These are phyloP conservation scores for Saprolegnia parasitica DNA, from an alignment of 352 stramenopile species.

Conservation along the genomic window DNA sequence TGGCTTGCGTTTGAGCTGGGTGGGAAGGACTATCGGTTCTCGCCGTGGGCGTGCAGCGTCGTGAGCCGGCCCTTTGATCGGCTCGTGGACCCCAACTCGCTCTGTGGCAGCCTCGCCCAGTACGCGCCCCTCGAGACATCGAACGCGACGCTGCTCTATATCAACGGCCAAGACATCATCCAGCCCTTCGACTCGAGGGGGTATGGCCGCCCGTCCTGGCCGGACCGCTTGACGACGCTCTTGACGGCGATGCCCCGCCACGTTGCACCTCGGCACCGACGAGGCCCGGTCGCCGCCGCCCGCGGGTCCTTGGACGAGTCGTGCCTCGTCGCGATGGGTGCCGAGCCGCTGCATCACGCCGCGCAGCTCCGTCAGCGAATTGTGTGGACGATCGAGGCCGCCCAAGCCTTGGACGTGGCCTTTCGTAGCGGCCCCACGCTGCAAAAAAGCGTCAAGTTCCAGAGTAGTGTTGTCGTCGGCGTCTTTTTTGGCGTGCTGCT, in stretches of 20 bases:
- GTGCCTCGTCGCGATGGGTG: conserved; percentile 13
- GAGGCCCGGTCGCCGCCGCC: background rate
- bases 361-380: too few relatives aligned
- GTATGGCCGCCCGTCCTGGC: background rate
- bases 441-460: too few relatives aligned
- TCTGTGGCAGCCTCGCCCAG: conserved; percentile 28
- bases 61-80: conserved; percentile 35
- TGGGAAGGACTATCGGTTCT: conserved; percentile 45
- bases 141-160: conserved; percentile 18
- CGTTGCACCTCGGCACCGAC: conserved; percentile 17
- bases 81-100: conserved; percentile 34
- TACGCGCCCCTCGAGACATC: background rate
- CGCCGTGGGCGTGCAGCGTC: conserved; percentile 40
- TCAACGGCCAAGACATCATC: conserved; percentile 24
- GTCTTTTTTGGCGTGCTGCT: too few relatives aligned
- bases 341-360: background rate
- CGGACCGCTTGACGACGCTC: background rate
- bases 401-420: too few relatives aligned
- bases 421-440: too few relatives aligned
- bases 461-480: too few relatives aligned
- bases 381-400: too few relatives aligned
- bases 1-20: conserved; percentile 49
- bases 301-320: conserved; percentile 10
- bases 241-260: background rate
- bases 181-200: background rate